A percentile compares a stretch with the other conserved stretches of the same genome.
Evolutionary conservation across 345 rosid genomes (phyloP).

Genomic region (Populus tremula): DNA sequence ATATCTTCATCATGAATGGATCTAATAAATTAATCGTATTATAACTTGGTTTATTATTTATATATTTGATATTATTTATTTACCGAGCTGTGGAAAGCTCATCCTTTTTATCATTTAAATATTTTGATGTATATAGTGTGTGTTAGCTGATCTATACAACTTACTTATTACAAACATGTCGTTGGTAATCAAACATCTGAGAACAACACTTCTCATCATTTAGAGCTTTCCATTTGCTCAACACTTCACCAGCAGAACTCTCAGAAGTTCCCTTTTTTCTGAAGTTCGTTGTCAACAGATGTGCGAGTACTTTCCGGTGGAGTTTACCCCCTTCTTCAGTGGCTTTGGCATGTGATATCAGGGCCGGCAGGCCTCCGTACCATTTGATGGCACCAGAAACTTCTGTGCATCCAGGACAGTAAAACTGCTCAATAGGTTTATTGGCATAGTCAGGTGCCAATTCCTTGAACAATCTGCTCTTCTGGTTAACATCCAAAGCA

Average conservation of each 20-base stretch:
- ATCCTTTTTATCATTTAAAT: too few species aligned
- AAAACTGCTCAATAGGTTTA: constrained; percentile 73
- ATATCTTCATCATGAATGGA: too few species aligned
- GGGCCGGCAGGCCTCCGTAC: constrained; percentile 70
- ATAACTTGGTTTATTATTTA: too few species aligned
- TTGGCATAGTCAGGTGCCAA: constrained; percentile 51
- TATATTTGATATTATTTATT: too few species aligned
- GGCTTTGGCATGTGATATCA: constrained; percentile 70
- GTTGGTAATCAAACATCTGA: too few species aligned
- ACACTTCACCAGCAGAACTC: constrained; percentile 49
- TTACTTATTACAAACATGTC: too few species aligned
- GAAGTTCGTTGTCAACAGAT: constrained; percentile 57
- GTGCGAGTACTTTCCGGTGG: constrained; percentile 64
- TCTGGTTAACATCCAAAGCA: constrained; percentile 49
- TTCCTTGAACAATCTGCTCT: constrained; percentile 42
- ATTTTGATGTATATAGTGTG: too few species aligned
- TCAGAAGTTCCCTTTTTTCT: constrained; percentile 52
- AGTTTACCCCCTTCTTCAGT: constrained; percentile 60
- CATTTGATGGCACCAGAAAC: constrained; percentile 78
- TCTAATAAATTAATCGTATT: too few species aligned
- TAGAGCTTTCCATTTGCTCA: constrained; percentile 69
- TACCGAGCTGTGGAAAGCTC: too few species aligned
- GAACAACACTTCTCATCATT: constrained; percentile 34
- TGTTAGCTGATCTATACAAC: too few species aligned
- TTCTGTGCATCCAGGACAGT: constrained; percentile 59